Conservation (phyloP, 495 filamentous ascomycete genomes). For the Penicillium angulare region DNA sequence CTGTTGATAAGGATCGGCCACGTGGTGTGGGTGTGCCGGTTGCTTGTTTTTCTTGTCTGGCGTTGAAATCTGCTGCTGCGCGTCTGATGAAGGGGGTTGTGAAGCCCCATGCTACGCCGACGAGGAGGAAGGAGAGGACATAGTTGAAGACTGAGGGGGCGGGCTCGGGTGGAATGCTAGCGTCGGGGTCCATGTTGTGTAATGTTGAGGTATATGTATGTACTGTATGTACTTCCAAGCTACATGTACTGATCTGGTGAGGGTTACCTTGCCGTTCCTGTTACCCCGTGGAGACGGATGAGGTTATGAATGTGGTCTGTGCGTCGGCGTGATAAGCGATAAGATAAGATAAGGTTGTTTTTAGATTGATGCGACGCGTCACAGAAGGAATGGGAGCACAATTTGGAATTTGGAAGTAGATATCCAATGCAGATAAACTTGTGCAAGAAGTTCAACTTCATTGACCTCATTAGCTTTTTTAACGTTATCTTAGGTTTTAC, state of each 20-base stretch:
- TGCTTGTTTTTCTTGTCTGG: slow-evolving; percentile 40
- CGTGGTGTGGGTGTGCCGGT: not conserved
- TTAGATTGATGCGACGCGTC: too few relatives aligned
- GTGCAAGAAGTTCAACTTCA: too few relatives aligned
- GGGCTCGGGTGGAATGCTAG: slow-evolving; percentile 40
- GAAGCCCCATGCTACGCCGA: slow-evolving; percentile 83
- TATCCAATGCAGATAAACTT: too few relatives aligned
- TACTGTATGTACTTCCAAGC: not conserved
- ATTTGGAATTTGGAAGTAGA: too few relatives aligned
- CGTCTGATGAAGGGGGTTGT: slow-evolving; percentile 59
- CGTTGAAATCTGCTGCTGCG: slow-evolving; percentile 57
- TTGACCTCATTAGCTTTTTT: too few relatives aligned
- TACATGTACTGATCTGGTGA: not conserved
- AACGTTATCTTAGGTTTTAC: too few relatives aligned
- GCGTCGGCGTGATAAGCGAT: too few relatives aligned
- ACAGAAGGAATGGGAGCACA: too few relatives aligned
- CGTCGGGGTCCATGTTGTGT: slow-evolving; percentile 31
- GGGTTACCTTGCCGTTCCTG: too few relatives aligned
- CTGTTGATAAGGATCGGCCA: slow-evolving; percentile 13
- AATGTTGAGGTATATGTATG: not conserved
- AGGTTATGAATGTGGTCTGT: too few relatives aligned
- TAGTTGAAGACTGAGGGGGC: slow-evolving; percentile 73
- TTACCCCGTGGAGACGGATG: too few relatives aligned
- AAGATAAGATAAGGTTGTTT: too few relatives aligned
- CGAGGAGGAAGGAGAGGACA: slow-evolving; percentile 83